These are phyloP conservation scores for Fraxinus anomala DNA, from an alignment of 257 asterid genomes.

Conservation along the genomic window DNA sequence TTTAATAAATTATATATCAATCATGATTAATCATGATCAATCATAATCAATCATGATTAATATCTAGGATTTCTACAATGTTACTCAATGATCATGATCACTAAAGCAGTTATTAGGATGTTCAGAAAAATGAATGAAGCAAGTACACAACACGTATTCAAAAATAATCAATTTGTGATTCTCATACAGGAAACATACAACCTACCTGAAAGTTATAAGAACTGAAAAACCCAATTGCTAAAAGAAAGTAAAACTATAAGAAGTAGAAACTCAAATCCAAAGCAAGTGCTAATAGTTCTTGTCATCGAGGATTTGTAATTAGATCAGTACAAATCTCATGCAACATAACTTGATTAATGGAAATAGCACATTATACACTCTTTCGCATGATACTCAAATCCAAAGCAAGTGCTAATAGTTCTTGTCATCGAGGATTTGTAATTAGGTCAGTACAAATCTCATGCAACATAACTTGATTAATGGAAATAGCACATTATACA, in stretches of 20 bases:
- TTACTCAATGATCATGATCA: slow-evolving; percentile 17
- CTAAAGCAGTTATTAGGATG: slow-evolving; percentile 9
- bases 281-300: slow-evolving; percentile 12
- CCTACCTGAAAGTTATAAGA: slow-evolving; percentile 3
- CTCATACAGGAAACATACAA: not conserved
- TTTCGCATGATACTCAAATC: too few species aligned
- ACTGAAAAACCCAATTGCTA: slow-evolving; percentile 19
- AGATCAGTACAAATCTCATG: slow-evolving; percentile 11
- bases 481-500: slow-evolving; percentile 13
- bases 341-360: too few species aligned
- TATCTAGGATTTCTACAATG: not conserved
- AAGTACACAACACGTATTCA: not conserved
- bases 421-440: not conserved
- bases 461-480: slow-evolving; percentile 15
- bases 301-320: not conserved
- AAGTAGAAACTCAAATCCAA: slow-evolving; percentile 7
- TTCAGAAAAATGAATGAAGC: slow-evolving; percentile 16
- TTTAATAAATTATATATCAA: too few species aligned
- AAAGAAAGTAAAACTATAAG: not conserved
- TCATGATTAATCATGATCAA: too few species aligned
- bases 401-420: slow-evolving; percentile 10
- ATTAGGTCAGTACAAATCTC: slow-evolving; percentile 9
- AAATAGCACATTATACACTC: too few species aligned
- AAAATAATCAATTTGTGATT: not conserved
- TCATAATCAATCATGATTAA: too few species aligned